Evolutionary conservation across 495 filamentous ascomycete species (phyloP).

Genomic region (Penicillium roqueforti): DNA sequence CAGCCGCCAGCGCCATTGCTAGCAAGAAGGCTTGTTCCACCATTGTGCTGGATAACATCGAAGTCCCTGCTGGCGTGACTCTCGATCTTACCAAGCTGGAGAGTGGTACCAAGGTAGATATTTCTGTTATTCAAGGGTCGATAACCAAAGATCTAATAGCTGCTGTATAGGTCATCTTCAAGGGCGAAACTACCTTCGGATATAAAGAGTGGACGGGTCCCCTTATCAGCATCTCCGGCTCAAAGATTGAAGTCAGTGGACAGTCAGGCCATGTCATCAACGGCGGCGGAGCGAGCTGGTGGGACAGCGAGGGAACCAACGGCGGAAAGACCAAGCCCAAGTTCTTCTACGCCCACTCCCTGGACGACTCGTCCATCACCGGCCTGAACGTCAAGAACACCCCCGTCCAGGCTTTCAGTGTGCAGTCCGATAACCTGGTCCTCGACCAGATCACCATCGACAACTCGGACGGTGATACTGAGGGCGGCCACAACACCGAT

Average conservation of each 20-base stretch:
- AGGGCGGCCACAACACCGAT: slow-evolving; percentile 60
- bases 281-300: slow-evolving; percentile 46
- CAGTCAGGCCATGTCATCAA: slow-evolving; percentile 39
- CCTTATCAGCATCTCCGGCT: slow-evolving; percentile 45
- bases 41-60: slow-evolving; percentile 45
- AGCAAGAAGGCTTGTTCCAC: slow-evolving; percentile 49
- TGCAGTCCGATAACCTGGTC: slow-evolving; percentile 49
- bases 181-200: slow-evolving; percentile 49
- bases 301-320: slow-evolving; percentile 51
- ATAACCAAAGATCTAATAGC: background rate
- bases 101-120: slow-evolving; percentile 37
- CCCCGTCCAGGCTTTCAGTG: slow-evolving; percentile 59
- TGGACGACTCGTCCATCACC: slow-evolving; percentile 41
- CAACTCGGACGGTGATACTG: slow-evolving; percentile 52
- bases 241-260: slow-evolving; percentile 40
- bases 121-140: background rate
- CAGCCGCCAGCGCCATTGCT: slow-evolving; percentile 37
- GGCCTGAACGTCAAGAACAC: slow-evolving; percentile 52
- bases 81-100: slow-evolving; percentile 48
- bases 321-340: slow-evolving; percentile 56
- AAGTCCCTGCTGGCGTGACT: slow-evolving; percentile 50
- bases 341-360: slow-evolving; percentile 52
- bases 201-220: slow-evolving; percentile 54
- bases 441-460: slow-evolving; percentile 54
- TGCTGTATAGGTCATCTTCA: slow-evolving; percentile 43